Base-by-base conservation (phyloP, 345 rosid genomes). In the Raphanus sativus region DNA sequence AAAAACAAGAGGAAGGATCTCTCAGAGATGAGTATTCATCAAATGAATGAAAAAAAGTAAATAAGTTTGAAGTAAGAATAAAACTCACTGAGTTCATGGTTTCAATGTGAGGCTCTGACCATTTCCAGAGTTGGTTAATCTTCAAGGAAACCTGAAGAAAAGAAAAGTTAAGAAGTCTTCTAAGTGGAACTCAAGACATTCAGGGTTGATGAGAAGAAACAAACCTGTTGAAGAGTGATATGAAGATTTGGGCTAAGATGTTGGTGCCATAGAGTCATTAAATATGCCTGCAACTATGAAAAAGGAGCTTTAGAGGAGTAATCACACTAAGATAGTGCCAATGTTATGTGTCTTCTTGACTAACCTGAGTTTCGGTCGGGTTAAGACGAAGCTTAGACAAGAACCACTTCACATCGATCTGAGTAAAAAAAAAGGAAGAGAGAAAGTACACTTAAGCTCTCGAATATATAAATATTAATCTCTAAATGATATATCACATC, bases 221-320 rank as follows among this genome's bases (percentile, higher is more conserved):
- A 56, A 28, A 86, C 89, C 89, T 80, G 76, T 63, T 67, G 63
- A 69, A 82, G 67, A 48, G 80, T 64, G 4, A 78, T 34, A 62
- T 73, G 78, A 65, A 84, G 71, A 45, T 70, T 71, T n/a, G 86
- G 86, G 56, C 59, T 70, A 45, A 79, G 75, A 65, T 75, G 81
- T 40, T 84, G 82, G 67, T 78, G 73, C 89, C 89, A 86, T 32
- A 36, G 64, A 56, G 77, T 71, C 62, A 25, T 26, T 10, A 71
- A 21, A 66, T 67, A 75, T 21, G 80, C 80, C 86, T 86, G 81
- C 69, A 74, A 10, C 45, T 1, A 75, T 4, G 36, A 26, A n/a
- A 59, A 36, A 5, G n/a, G 0, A 16, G n/a, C 0, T 48, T 28
- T 4, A 38, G 70, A 69, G 42, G 17, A 69, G 68, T 25, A 5